Conservation (phyloP, 2,329 filamentous ascomycete species). For the Ophiostoma montium region DNA sequence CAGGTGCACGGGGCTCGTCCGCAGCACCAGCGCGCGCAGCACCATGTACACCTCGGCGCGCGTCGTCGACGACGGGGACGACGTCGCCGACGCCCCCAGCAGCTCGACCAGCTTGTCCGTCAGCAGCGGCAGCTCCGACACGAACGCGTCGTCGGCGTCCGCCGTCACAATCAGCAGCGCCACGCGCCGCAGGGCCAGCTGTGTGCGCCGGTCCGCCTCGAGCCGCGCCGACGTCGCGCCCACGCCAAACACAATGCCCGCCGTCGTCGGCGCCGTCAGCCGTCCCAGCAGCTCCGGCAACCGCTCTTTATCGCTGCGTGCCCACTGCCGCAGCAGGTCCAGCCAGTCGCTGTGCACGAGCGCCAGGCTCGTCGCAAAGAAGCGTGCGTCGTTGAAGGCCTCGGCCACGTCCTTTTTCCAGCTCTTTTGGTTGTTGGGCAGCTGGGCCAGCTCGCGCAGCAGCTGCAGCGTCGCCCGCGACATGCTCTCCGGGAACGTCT, state of each 20-base stretch:
- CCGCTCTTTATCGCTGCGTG: slow-evolving; percentile 72
- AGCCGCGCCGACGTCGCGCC: slow-evolving; percentile 83
- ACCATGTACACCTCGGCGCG: slow-evolving; percentile 84
- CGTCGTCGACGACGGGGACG: slow-evolving; percentile 81
- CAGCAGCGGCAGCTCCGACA: slow-evolving; percentile 57
- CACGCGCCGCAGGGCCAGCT: slow-evolving; percentile 75
- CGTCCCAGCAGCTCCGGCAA: slow-evolving; percentile 68
- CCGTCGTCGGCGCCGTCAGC: slow-evolving; percentile 76
- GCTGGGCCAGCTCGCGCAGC: slow-evolving; percentile 60
- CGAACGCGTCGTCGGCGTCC: slow-evolving; percentile 70
- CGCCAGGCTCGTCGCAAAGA: slow-evolving; percentile 57
- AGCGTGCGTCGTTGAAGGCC: slow-evolving; percentile 77
- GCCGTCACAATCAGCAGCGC: slow-evolving; percentile 67
- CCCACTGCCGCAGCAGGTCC: slow-evolving; percentile 71
- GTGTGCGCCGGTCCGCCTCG: slow-evolving; percentile 89
- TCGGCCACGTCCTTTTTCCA: slow-evolving; percentile 91
- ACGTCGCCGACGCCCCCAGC: slow-evolving; percentile 66
- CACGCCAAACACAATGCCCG: slow-evolving; percentile 96
- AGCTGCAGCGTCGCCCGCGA: slow-evolving; percentile 57
- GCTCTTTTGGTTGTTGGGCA: slow-evolving; percentile 68
- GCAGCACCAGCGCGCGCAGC: slow-evolving; percentile 66
- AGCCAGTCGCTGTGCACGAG: slow-evolving; percentile 61
- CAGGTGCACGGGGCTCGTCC: slow-evolving; percentile 64
- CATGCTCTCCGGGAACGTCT: slow-evolving; percentile 75
- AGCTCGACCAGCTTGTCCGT: slow-evolving; percentile 80